These are phyloP conservation scores for Adenanthera pavonina DNA, from an alignment of 306 rosid genomes.

Conservation along the genomic window DNA sequence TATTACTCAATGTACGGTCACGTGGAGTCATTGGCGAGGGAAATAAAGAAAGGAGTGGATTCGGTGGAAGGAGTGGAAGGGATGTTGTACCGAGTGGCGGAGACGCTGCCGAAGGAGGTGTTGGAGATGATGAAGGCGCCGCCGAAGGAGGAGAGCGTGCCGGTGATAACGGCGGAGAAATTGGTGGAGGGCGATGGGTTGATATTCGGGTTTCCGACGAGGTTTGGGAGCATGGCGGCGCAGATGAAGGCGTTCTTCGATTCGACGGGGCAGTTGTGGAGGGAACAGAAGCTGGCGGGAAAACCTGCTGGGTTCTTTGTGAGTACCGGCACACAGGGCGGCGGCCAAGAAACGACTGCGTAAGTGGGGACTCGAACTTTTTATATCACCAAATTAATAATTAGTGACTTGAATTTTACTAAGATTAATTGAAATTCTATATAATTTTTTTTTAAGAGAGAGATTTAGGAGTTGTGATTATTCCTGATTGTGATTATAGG, in stretches of 20 bases:
- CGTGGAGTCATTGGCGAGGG: slow-evolving; percentile 10
- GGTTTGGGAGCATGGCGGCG: slow-evolving; percentile 64
- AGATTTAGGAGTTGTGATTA: too few relatives aligned
- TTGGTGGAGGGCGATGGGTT: slow-evolving; percentile 62
- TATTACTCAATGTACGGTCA: slow-evolving; percentile 29
- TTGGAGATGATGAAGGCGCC: slow-evolving; percentile 55
- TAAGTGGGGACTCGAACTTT: slow-evolving; percentile 27
- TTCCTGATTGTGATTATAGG: neutral
- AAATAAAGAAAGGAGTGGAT: slow-evolving; percentile 13
- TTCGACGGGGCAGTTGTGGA: slow-evolving; percentile 54
- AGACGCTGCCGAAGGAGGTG: slow-evolving; percentile 28
- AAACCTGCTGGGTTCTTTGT: slow-evolving; percentile 65
- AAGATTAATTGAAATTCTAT: too few relatives aligned
- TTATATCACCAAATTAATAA: too few relatives aligned
- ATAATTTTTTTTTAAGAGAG: too few relatives aligned
- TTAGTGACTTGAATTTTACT: too few relatives aligned
- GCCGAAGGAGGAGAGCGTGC: slow-evolving; percentile 38
- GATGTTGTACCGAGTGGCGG: neutral
- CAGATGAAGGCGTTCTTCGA: slow-evolving; percentile 69
- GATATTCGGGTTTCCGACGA: slow-evolving; percentile 62
- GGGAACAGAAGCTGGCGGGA: slow-evolving; percentile 61
- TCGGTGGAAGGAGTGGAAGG: slow-evolving; percentile 16
- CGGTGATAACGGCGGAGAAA: slow-evolving; percentile 48
- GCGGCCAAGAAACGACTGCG: slow-evolving; percentile 68
- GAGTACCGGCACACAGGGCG: slow-evolving; percentile 65